These are phyloP conservation scores for Aspergillus udagawae DNA, from an alignment of 2,329 filamentous ascomycete genomes.

Conservation along the genomic window DNA sequence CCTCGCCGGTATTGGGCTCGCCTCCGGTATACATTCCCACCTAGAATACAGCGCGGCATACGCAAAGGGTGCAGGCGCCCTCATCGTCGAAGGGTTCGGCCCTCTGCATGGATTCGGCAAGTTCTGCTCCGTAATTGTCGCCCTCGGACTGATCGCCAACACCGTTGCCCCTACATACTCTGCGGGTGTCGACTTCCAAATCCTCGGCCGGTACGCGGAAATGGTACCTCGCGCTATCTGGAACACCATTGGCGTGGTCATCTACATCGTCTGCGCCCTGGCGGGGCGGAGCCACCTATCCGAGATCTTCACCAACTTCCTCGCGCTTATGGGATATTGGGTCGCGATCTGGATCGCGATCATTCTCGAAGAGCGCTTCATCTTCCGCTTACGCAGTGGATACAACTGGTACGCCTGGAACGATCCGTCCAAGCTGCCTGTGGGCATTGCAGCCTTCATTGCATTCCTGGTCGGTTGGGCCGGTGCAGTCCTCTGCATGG, in stretches of 20 bases:
- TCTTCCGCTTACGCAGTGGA: constrained; percentile 52
- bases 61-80: constrained; percentile 56
- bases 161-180: constrained; percentile 63
- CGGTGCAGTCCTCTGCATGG: constrained; percentile 64
- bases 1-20: constrained; percentile 60
- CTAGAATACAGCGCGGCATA: constrained; percentile 57
- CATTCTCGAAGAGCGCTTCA: constrained; percentile 53
- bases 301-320: constrained; percentile 65
- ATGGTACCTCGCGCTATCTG: constrained; percentile 60
- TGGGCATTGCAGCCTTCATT: constrained; percentile 58
- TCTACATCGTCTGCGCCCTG: constrained; percentile 62
- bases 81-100: constrained; percentile 60
- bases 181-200: constrained; percentile 64
- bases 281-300: constrained; percentile 59
- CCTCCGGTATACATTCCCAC: constrained; percentile 52
- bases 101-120: constrained; percentile 60
- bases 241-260: constrained; percentile 59
- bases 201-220: constrained; percentile 57
- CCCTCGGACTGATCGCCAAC: constrained; percentile 62
- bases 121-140: constrained; percentile 63
- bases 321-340: constrained; percentile 70
- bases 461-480: constrained; percentile 64
- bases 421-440: constrained; percentile 53
- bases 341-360: constrained; percentile 63
- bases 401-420: constrained; percentile 63